These are phyloP conservation scores for Eutrema salsugineum DNA, from an alignment of 441 rosid species.

Conservation along the genomic window DNA sequence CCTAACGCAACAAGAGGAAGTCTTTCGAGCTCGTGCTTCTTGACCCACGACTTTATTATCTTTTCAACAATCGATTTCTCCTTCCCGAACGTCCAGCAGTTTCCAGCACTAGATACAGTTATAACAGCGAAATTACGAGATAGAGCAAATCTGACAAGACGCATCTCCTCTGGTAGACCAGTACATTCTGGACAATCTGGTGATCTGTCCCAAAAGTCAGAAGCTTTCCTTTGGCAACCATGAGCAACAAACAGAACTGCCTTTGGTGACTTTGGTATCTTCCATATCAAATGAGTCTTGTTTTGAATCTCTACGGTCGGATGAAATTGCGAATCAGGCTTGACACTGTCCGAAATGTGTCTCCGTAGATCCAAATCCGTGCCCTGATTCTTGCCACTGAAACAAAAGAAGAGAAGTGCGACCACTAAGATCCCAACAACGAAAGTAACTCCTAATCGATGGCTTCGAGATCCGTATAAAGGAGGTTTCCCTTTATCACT, in stretches of 20 bases:
- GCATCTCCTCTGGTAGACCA: conserved; percentile 85
- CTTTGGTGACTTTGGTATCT: conserved; percentile 74
- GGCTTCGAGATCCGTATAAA: conserved; percentile 36
- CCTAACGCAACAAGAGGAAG: conserved; percentile 90
- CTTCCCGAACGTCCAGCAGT: conserved; percentile 70
- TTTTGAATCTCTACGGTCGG: conserved; percentile 60
- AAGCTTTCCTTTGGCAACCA: conserved; percentile 81
- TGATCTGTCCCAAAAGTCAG: conserved; percentile 83
- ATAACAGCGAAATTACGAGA: conserved; percentile 55
- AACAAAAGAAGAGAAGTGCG: conserved; percentile 28
- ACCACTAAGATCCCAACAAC: conserved; percentile 22
- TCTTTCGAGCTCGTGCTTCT: conserved; percentile 45
- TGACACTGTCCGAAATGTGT: conserved; percentile 36
- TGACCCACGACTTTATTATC: conserved; percentile 56
- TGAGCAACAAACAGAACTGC: conserved; percentile 91
- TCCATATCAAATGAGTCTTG: conserved; percentile 73
- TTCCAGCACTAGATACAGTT: conserved; percentile 61
- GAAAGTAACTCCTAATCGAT: conserved; percentile 34
- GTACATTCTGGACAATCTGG: conserved; percentile 55
- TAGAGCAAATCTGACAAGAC: conserved; percentile 62
- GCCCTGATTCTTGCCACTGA: conserved; percentile 26
- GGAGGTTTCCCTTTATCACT: conserved; percentile 39
- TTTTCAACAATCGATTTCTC: conserved; percentile 51
- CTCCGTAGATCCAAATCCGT: conserved; percentile 18
- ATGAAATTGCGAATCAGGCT: conserved; percentile 32